Base-by-base conservation (phyloP, 345 rosid genomes). In the Boechera stricta region DNA sequence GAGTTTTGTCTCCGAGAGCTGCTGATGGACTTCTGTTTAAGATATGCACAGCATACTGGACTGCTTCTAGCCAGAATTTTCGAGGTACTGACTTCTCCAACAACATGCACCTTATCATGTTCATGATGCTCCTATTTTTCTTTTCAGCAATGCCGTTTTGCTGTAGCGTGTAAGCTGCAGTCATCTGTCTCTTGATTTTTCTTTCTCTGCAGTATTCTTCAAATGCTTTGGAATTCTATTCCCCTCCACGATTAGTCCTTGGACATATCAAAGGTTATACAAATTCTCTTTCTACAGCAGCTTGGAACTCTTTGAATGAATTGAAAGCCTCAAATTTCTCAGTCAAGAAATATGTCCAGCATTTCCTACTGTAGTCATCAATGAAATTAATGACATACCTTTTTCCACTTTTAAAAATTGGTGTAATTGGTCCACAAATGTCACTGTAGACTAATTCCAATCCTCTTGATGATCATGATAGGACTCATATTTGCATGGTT, bases 51-150 rank as follows among this genome's bases (percentile, higher is more conserved):
- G 26, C 63, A 57, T 57, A 32, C 0, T 15, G 26, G 7, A 15
- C 41, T 3, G 26, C 41, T 7, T 57, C 41, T 13, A 26, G 11
- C 63, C 63, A 57, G 0, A 57, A 57, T 0, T 10, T 3, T 13
- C 1, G 24, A 41, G 0, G 32, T 11, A 3, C 0, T 0, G 6
- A 3, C 33, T 2, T n/a, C 24, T 21, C 24, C 0, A 33, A 0
- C 1, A 57, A 1, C 42, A 33, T 33, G 7, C 63, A 57, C 10
- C 63, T 32, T 3, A 21, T 33, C 63, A 57, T 32, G 0, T 57
- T 57, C 63, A 33, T 32, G 11, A 57, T 1, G 0, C 10, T 57
- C 2, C 13, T 31, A 3, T 33, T 58, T 2, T 21, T 33, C 0
- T 28, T 58, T 0, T 58, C 13, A 0, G 26, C 42, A 0, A 58